phyloP scores from a whole-genome alignment of 1,284 basidiomycete species.

The Fomes fomentarius region DNA sequence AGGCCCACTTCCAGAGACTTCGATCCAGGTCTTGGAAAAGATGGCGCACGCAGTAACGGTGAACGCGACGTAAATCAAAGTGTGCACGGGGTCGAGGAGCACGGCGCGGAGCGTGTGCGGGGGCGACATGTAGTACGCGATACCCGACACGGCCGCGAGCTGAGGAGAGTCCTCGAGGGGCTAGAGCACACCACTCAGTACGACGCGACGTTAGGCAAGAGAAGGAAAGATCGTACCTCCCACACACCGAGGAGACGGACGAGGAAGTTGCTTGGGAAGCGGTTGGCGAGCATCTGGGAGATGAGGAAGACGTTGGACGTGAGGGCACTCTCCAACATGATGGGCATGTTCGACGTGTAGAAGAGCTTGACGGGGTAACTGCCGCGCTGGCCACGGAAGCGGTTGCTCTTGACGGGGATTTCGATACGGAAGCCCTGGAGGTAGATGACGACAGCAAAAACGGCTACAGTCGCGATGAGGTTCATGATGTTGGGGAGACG shows the following conservation, averaged over 20 bases:
- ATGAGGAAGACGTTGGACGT: conserved; percentile 97
- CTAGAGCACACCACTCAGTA: conserved; percentile 46
- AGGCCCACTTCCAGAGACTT: conserved; percentile 95
- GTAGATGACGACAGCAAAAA: conserved; percentile 97
- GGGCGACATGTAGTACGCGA: conserved; percentile 98
- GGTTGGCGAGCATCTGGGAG: conserved; percentile 90
- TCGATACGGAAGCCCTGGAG: conserved; percentile 99
- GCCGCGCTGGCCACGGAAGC: conserved; percentile 93
- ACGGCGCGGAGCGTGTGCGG: conserved; percentile 90
- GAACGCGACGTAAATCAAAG: conserved; percentile 89
- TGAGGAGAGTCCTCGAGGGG: conserved; percentile 93
- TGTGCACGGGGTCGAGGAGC: conserved; percentile 93
- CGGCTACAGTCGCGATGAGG: conserved; percentile 88
- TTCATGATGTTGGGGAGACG: conserved; percentile 98
- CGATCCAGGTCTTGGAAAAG: conserved; percentile 99
- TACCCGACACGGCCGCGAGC: conserved; percentile 88
- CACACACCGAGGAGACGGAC: conserved; percentile 93
- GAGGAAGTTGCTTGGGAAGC: conserved; percentile 92
- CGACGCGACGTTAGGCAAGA: conserved; percentile 18
- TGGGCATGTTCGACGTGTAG: conserved; percentile 99
- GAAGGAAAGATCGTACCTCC: conserved; percentile 68
- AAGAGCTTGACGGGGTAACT: conserved; percentile 98
- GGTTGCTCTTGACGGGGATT: conserved; percentile 97
- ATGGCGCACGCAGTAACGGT: conserved; percentile 94
- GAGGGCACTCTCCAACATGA: conserved; percentile 97